Evolutionary conservation across 2,329 filamentous ascomycete species (phyloP), one percentile per base, ranked within the genome.

Genomic region (Fusarium duplospermum): DNA sequence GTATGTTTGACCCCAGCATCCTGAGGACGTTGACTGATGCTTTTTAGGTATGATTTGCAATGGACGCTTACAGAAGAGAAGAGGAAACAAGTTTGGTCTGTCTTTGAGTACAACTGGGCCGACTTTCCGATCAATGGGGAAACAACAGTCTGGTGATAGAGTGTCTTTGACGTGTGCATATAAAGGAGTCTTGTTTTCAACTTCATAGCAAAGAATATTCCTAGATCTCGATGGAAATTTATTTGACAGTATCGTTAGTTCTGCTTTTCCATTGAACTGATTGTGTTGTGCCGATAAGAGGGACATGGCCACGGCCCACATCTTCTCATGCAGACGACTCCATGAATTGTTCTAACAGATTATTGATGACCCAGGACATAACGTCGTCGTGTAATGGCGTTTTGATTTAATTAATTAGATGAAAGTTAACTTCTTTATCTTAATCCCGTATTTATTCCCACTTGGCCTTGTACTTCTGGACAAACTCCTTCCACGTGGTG

Each of bases 401-500:
- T 42, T 8, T 0, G n/a, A 42, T 42, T 45, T 45, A 16, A 35
- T 57, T 27, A 4, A 40, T 38, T 59, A 40, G 14, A 18, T 36
- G 14, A 20, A n/a, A 27, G n/a, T 36, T 29, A 13, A 9, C 13
- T 24, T 9, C 18, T 38, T 27, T 10, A 3, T 58, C 4, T 9
- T 29, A 3, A 11, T 22, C 11, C 36, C 18, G 31, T 6, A 6
- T 20, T n/a, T 62, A 71, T 6, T 67, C 61, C 81, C 81, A 83
- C 56, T 78, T 79, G 0, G 73, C 66, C 71, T 73, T 82, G 69
- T 82, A 77, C 64, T 76, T 66, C 56, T 78, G 75, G 6, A 84
- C 76, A 75, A 81, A 83, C 6, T 82, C 80, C 75, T 80, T 83
- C 83, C 83, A 85, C 4, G 78, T 81, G 0, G 79, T 82, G 3